Conservation (phyloP, 495 filamentous ascomycete species). For the Podospora appendiculata region DNA sequence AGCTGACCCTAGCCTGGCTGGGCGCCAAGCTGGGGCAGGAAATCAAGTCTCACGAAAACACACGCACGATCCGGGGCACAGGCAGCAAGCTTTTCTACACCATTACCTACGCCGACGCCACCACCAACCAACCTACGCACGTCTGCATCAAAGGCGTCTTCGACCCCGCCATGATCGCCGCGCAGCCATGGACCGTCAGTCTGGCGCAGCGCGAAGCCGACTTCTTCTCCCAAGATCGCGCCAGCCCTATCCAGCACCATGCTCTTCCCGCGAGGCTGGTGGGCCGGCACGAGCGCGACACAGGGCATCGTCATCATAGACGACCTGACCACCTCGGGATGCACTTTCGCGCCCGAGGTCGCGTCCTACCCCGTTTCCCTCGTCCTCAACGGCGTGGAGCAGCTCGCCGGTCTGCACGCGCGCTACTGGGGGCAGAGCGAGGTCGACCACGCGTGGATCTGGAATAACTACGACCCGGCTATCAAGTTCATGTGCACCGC, state of each 20-base stretch:
- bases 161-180: conserved; percentile 19
- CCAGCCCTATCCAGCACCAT: conserved; percentile 16
- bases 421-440: conserved; percentile 19
- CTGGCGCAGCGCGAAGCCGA: conserved; percentile 27
- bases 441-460: conserved; percentile 15
- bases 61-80: conserved; percentile 19
- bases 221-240: conserved; percentile 25
- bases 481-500: conserved; percentile 8
- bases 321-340: conserved; percentile 18
- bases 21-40: conserved; percentile 18
- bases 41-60: conserved; percentile 21
- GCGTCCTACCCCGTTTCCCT: conserved; percentile 13
- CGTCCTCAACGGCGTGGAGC: conserved; percentile 17
- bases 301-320: conserved; percentile 29
- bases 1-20: conserved; percentile 20
- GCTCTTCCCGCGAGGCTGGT: conserved; percentile 26
- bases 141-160: conserved; percentile 30
- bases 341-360: conserved; percentile 20
- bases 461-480: conserved; percentile 20
- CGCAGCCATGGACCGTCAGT: conserved; percentile 24
- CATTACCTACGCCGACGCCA: conserved; percentile 19
- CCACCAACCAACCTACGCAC: conserved; percentile 10
- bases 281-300: conserved; percentile 17
- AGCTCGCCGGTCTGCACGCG: conserved; percentile 21
- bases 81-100: conserved; percentile 24